Percentiles rank a stretch among this genome's conserved stretches.
Conservation (phyloP, 2,329 filamentous ascomycete species). For the Colletotrichum gloeosporioides region DNA sequence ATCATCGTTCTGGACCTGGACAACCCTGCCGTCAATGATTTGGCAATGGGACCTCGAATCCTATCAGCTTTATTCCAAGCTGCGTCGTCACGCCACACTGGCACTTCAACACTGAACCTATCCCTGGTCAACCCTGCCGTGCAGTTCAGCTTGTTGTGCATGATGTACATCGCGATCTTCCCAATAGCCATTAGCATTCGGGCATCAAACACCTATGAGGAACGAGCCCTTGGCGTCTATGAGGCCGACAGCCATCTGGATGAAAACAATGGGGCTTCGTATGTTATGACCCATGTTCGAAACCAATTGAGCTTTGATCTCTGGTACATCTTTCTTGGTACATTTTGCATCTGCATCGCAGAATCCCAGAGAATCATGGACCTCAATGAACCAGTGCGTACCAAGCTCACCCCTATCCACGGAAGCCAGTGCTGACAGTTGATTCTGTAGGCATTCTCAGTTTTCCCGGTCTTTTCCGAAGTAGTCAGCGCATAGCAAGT, state of each 20-base stretch:
- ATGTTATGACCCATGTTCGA: constrained; percentile 37
- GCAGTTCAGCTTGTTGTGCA: constrained; percentile 63
- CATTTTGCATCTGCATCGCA: constrained; percentile 38
- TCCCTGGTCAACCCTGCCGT: constrained; percentile 56
- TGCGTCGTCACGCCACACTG: constrained; percentile 51
- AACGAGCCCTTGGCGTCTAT: constrained; percentile 66
- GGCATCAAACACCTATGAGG: constrained; percentile 66
- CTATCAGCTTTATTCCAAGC: constrained; percentile 66
- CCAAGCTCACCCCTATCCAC: fast-evolving
- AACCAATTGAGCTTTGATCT: constrained; percentile 46
- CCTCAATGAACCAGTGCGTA: neutral
- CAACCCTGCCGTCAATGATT: constrained; percentile 51
- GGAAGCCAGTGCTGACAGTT: neutral
- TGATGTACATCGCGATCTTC: constrained; percentile 71
- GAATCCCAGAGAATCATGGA: constrained; percentile 1
- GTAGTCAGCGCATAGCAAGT: constrained; percentile 38
- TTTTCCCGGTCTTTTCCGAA: constrained; percentile 39
- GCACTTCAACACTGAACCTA: constrained; percentile 55
- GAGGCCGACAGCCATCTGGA: constrained; percentile 30
- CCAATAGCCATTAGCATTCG: constrained; percentile 67
- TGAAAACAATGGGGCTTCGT: constrained; percentile 31
- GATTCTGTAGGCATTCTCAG: constrained; percentile 29
- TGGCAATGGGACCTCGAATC: constrained; percentile 51
- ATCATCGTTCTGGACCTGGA: constrained; percentile 57
- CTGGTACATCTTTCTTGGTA: constrained; percentile 45